A percentile compares a stretch with the other conserved stretches of the same genome.
Conservation (phyloP, 257 asterid genomes). For the Thymus mandschuricus region DNA sequence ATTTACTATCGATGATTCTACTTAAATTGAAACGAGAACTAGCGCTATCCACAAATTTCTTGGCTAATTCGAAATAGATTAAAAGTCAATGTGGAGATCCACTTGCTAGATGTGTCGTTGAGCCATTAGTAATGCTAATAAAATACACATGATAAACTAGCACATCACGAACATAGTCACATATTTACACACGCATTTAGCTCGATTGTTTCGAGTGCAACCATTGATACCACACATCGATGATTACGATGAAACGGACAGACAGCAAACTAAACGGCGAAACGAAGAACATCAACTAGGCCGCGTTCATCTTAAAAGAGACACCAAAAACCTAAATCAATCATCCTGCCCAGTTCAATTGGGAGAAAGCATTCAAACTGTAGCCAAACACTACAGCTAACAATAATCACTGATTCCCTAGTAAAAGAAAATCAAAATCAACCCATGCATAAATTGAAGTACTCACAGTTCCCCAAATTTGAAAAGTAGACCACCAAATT, state of each 20-base stretch:
- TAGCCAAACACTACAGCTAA: slow-evolving; percentile 26
- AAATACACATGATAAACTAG: neutral
- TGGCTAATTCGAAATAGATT: slow-evolving; percentile 20
- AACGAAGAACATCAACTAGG: neutral
- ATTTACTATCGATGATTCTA: neutral
- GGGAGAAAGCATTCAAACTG: slow-evolving; percentile 38
- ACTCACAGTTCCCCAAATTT: slow-evolving; percentile 35
- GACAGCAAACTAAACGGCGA: neutral
- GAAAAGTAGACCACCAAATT: slow-evolving; percentile 25
- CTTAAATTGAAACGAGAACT: slow-evolving; percentile 20
- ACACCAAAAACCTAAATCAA: slow-evolving; percentile 16
- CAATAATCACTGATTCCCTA: neutral
- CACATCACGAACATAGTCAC: neutral
- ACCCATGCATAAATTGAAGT: slow-evolving; percentile 21
- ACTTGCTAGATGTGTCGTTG: slow-evolving; percentile 31
- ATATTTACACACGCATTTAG: no score
- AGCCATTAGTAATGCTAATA: slow-evolving; percentile 27
- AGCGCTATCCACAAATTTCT: slow-evolving; percentile 25
- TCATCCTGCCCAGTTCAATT: slow-evolving; percentile 10
- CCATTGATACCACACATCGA: slow-evolving; percentile 16
- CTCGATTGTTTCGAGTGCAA: neutral
- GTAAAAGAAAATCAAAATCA: slow-evolving; percentile 22
- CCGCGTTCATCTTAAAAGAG: slow-evolving; percentile 26
- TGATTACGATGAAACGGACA: neutral
- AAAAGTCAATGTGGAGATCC: slow-evolving; percentile 15